Percentiles rank a stretch among this genome's conserved stretches.
These are phyloP conservation scores for Astragalus glycyphyllos DNA, from an alignment of 306 rosid species.

Conservation along the genomic window DNA sequence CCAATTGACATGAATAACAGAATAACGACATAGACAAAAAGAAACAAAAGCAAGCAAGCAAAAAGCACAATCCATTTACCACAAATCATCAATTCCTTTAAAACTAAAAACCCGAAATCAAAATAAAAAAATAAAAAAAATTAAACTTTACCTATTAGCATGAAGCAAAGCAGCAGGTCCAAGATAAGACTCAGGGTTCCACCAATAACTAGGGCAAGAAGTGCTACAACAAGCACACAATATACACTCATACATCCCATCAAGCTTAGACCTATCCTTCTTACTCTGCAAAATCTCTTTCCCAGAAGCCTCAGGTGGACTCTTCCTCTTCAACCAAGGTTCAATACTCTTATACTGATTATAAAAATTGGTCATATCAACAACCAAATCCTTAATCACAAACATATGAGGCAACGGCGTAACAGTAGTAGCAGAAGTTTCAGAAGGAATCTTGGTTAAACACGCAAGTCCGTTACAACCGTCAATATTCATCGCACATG, in stretches of 20 bases:
- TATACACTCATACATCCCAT: conserved; percentile 99
- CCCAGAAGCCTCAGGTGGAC: conserved; percentile 55
- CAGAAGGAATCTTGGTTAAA: conserved; percentile 72
- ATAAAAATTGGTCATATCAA: conserved; percentile 96
- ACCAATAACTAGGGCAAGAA: conserved; percentile 99
- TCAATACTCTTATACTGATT: conserved; percentile 98
- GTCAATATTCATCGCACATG: conserved; percentile 99
- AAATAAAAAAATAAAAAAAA: neutral
- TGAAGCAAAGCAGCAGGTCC: conserved; percentile 98
- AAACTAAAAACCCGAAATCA: neutral
- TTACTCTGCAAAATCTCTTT: conserved; percentile 90
- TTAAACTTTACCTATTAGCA: conserved; percentile 74
- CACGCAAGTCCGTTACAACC: conserved; percentile 97
- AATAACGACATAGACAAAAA: neutral
- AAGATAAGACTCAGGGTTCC: conserved; percentile 96
- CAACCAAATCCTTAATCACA: conserved; percentile 90
- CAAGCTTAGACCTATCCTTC: conserved; percentile 86
- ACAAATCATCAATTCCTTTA: neutral
- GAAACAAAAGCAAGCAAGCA: neutral
- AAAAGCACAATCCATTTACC: neutral
- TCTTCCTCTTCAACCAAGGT: conserved; percentile 98
- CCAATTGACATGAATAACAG: neutral
- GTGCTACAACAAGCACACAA: conserved; percentile 98
- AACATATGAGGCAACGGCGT: conserved; percentile 97
- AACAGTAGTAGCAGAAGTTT: conserved; percentile 43